Conservation (phyloP, 306 rosid species). For the Lablab purpureus region DNA sequence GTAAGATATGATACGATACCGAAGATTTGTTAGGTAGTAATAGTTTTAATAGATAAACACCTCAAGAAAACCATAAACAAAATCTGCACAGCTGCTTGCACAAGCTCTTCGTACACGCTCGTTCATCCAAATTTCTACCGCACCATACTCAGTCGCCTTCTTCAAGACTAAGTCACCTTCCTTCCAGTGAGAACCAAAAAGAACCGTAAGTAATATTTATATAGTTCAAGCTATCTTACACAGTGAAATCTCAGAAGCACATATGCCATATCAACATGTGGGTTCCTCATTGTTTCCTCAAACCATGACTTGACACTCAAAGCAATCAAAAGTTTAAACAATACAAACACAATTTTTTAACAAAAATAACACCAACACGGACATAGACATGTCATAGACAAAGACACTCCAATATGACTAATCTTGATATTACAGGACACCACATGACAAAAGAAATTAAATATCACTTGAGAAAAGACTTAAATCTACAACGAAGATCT, state of each 20-base stretch:
- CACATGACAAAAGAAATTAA: neutral
- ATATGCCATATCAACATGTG: constrained; percentile 19
- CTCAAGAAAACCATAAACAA: constrained; percentile 90
- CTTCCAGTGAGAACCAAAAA: constrained; percentile 63
- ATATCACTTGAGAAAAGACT: neutral
- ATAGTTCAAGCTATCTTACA: constrained; percentile 6
- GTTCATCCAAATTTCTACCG: constrained; percentile 99
- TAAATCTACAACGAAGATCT: neutral
- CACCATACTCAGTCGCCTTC: constrained; percentile 94
- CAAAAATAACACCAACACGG: constrained; percentile 3
- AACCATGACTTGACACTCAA: constrained; percentile 9
- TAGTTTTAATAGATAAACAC: constrained; percentile 65
- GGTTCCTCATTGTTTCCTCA: constrained; percentile 8
- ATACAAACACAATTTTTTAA: neutral
- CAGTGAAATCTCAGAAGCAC: constrained; percentile 27
- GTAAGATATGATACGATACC: constrained; percentile 42
- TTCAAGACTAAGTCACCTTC: constrained; percentile 94
- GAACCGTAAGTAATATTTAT: constrained; percentile 43
- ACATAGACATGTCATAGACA: neutral
- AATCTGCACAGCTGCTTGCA: constrained; percentile 92
- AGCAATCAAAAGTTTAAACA: constrained; percentile 1
- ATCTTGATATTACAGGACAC: neutral
- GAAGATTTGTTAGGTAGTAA: constrained; percentile 40
- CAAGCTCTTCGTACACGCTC: constrained; percentile 98
- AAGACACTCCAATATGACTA: neutral